Conservation (phyloP, 129 eudicot species). For the Tanacetum coccineum region DNA sequence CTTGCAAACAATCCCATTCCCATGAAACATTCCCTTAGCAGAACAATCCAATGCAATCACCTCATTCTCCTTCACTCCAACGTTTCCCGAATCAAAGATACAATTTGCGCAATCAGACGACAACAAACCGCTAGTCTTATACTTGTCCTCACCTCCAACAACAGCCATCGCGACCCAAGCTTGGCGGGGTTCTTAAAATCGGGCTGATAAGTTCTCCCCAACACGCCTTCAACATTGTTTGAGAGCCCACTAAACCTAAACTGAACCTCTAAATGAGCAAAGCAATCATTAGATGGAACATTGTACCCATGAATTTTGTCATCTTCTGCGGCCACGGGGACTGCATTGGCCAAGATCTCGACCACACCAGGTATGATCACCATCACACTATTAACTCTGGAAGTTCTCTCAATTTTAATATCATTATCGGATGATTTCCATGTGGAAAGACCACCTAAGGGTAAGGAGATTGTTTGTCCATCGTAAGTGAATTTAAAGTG, state of each 20-base stretch:
- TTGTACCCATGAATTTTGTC: constrained; percentile 47
- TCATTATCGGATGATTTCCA: constrained; percentile 35
- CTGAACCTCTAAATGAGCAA: constrained; percentile 55
- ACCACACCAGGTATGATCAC: constrained; percentile 33
- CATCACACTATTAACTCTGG: constrained; percentile 38
- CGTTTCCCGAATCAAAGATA: constrained; percentile 28
- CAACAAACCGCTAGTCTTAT: constrained; percentile 39
- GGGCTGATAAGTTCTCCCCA: constrained; percentile 50
- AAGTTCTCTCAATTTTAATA: constrained; percentile 49
- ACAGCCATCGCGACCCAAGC: constrained; percentile 66
- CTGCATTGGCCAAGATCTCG: constrained; percentile 48
- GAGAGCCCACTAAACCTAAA: constrained; percentile 50
- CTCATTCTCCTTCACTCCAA: constrained; percentile 13
- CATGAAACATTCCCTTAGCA: constrained; percentile 34
- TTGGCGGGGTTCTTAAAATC: constrained; percentile 52
- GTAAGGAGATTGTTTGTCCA: constrained; percentile 23
- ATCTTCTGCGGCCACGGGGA: constrained; percentile 50
- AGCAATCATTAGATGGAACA: constrained; percentile 42
- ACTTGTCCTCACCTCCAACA: constrained; percentile 64
- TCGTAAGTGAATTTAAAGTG: constrained; percentile 48
- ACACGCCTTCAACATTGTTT: constrained; percentile 45
- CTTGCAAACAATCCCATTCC: constrained; percentile 61
- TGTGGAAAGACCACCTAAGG: constrained; percentile 32
- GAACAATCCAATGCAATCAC: constrained; percentile 36
- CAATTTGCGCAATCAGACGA: constrained; percentile 46